Evolutionary conservation across 1,284 basidiomycete genomes (phyloP).

Genomic region (Microbotryum intermedium): DNA sequence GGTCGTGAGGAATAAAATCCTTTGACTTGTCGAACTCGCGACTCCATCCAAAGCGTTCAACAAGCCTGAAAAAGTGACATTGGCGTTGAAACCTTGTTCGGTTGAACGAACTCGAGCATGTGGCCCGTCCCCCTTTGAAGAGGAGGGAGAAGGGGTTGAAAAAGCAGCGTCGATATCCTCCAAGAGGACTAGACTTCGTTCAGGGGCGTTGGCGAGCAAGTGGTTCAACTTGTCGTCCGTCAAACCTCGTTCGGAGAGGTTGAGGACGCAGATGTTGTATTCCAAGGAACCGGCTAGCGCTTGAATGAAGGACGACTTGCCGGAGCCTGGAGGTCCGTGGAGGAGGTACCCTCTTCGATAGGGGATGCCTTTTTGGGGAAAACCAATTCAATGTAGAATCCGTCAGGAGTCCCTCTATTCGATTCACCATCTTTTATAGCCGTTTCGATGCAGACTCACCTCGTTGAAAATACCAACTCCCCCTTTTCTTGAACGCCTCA

Average conservation of each 20-base stretch:
- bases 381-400: not conserved
- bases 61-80: slow-evolving; percentile 94
- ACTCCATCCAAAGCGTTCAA: slow-evolving; percentile 97
- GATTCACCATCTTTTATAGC: too few relatives aligned
- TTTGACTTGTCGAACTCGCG: slow-evolving; percentile 80
- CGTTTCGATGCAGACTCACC: slow-evolving; percentile 57
- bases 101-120: too few relatives aligned
- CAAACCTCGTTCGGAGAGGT: slow-evolving; percentile 90
- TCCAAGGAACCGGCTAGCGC: slow-evolving; percentile 84
- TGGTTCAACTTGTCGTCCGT: slow-evolving; percentile 96
- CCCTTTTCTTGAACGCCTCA: slow-evolving; percentile 68
- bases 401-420: too few relatives aligned
- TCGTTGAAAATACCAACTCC: slow-evolving; percentile 93
- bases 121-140: not conserved
- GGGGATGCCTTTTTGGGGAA: slow-evolving; percentile 94
- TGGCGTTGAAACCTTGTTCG: slow-evolving; percentile 38
- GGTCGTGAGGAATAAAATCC: slow-evolving; percentile 99
- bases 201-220: slow-evolving; percentile 83
- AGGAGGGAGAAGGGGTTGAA: slow-evolving; percentile 47
- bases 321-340: slow-evolving; percentile 92
- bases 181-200: slow-evolving; percentile 83
- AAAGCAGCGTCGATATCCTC: slow-evolving; percentile 99
- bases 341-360: slow-evolving; percentile 93
- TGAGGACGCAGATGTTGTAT: slow-evolving; percentile 94
- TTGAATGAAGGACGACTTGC: slow-evolving; percentile 97